Base-by-base conservation (phyloP, 208 protist species). In the Trypanosomatidae sp. region DNA sequence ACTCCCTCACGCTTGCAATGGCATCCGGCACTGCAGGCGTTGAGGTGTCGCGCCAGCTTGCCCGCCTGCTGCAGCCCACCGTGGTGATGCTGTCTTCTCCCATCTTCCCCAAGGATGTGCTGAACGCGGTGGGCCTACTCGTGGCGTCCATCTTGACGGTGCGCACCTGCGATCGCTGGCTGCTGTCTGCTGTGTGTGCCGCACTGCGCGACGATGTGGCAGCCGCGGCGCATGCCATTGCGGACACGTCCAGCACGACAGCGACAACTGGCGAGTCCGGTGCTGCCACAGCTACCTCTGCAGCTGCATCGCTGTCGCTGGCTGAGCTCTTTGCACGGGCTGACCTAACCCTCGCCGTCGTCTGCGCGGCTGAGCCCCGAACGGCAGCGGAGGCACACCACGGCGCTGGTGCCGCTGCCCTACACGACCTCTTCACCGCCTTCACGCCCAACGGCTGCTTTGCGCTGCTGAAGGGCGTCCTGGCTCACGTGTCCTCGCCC, bases 41-140 rank as follows among this genome's bases (percentile, higher is more conserved):
- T 15, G 50, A 56, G 4, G 73, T 79, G 56, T 67, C 62, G 7
- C 69, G 53, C 39, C 43, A 91, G 62, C 69, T 95, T 3, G 46
- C 77, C 2, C 64, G 83, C 30, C 67, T 94, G 13, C 62, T 93
- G 28, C 80, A 82, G 39, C 79, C 87, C 36, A 74, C 85, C 8
- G 52, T 91, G 10, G 59, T 81, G 6, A 95, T 97, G 93, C 82
- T 95, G 1, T 76, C 72, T 30, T 93, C 87, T 0, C 39, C 64
- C 17, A 74, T 79, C 0, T 92, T 97, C 71, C 93, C 93, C 19
- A 97, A 95, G 71, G 93, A 97, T 73, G 85, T 97, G 49, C 81
- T 97, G 39, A 95, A 97, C 71, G 93, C 91, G 22, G 81, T 89
- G 15, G 93, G 91, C 0, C 66, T 97, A 12, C 81, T 97, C 9